phyloP scores from a whole-genome alignment of 495 filamentous ascomycete genomes.

The Penicillium angulare region DNA sequence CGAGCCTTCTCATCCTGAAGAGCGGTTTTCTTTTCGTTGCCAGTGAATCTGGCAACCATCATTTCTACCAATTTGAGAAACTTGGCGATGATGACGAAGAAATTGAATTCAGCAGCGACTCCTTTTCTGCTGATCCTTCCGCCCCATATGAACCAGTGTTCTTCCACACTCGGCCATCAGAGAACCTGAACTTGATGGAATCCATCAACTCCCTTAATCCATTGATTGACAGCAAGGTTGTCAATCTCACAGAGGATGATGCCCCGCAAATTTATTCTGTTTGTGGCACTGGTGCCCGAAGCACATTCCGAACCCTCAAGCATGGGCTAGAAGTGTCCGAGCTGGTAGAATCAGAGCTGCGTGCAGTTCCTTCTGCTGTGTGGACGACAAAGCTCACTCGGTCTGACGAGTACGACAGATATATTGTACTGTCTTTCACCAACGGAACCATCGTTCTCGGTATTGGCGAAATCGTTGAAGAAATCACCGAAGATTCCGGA shows the following conservation, averaged over 20 bases:
- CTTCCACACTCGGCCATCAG: slow-evolving; percentile 76
- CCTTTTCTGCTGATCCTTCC: slow-evolving; percentile 70
- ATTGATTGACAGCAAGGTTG: slow-evolving; percentile 83
- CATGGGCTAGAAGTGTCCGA: slow-evolving; percentile 92
- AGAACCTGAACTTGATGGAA: slow-evolving; percentile 82
- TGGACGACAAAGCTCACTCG: slow-evolving; percentile 93
- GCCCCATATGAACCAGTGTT: slow-evolving; percentile 70
- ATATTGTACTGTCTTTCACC: slow-evolving; percentile 67
- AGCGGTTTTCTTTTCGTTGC: slow-evolving; percentile 95
- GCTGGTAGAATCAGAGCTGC: slow-evolving; percentile 88
- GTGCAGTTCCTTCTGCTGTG: slow-evolving; percentile 78
- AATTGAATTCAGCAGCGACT: slow-evolving; percentile 77
- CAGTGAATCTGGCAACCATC: slow-evolving; percentile 87
- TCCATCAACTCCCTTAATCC: slow-evolving; percentile 89
- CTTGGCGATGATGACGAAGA: slow-evolving; percentile 96
- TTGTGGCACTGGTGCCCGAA: slow-evolving; percentile 82
- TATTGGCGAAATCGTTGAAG: slow-evolving; percentile 94
- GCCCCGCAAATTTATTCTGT: slow-evolving; percentile 95
- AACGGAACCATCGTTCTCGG: slow-evolving; percentile 81
- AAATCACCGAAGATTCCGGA: slow-evolving; percentile 80
- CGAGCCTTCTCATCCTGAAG: slow-evolving; percentile 85
- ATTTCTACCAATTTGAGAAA: slow-evolving; percentile 97
- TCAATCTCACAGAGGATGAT: slow-evolving; percentile 85
- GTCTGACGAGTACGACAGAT: slow-evolving; percentile 80
- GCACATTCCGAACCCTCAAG: slow-evolving; percentile 85